A percentile compares a stretch with the other conserved stretches of the same genome.
Conservation (phyloP, 2,329 filamentous ascomycete species). For the Paecilomyces dactylethromorphus region DNA sequence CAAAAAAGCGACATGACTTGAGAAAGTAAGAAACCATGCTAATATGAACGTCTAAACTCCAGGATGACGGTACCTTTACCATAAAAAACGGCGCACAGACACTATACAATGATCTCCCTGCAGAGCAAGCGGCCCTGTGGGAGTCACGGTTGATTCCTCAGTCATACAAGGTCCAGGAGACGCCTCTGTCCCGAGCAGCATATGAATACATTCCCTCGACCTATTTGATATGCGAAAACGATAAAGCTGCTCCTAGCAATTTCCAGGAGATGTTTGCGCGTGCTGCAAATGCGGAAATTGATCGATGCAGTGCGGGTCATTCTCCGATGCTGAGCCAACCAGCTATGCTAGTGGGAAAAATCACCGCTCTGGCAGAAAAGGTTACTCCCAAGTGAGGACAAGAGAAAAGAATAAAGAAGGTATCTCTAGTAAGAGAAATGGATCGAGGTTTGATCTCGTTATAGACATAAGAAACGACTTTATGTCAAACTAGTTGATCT, state of each 20-base stretch:
- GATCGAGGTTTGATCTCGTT: not conserved
- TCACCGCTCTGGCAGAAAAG: not conserved
- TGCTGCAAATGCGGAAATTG: not conserved
- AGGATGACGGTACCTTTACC: constrained; percentile 9
- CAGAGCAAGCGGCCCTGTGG: constrained; percentile 10
- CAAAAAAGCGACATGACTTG: not conserved
- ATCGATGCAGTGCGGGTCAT: constrained; percentile 1
- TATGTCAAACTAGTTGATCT: too few species aligned
- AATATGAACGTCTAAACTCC: not conserved
- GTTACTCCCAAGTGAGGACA: not conserved
- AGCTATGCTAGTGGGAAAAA: constrained; percentile 1
- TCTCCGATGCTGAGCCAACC: constrained; percentile 1
- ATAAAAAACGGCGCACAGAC: constrained; percentile 5
- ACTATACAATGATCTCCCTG: constrained; percentile 13
- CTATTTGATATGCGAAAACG: constrained; percentile 12
- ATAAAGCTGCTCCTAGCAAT: constrained; percentile 6
- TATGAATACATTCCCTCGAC: constrained; percentile 13
- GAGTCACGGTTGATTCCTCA: constrained; percentile 7
- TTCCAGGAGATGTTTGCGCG: constrained; percentile 6
- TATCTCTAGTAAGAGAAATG: too few species aligned
- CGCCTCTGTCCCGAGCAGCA: constrained; percentile 5
- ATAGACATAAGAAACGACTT: too few species aligned
- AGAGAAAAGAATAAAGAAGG: not conserved
- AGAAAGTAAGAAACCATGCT: not conserved
- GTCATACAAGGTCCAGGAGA: constrained; percentile 8